A percentile compares a stretch with the other conserved stretches of the same genome.
Conservation (phyloP, 2,329 filamentous ascomycete species). For the Aspergillus amoenus region DNA sequence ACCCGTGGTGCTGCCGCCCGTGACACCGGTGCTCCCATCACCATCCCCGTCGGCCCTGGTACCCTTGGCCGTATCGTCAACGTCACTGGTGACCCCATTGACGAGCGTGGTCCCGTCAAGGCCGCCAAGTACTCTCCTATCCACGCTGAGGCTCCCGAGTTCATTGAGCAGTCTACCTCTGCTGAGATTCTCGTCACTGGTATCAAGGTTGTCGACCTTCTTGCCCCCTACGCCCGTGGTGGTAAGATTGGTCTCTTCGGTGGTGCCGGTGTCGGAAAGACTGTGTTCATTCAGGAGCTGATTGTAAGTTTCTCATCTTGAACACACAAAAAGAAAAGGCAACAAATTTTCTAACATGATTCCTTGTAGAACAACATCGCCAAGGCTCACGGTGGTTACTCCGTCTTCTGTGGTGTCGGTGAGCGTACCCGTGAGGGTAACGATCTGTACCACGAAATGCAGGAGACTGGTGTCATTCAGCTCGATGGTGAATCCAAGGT, state of each 20-base stretch:
- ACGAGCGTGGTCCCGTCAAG: slow-evolving; percentile 99
- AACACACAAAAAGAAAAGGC: not conserved
- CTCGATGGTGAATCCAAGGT: slow-evolving; percentile 99
- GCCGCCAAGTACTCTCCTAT: slow-evolving; percentile 82
- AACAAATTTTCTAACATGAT: not conserved
- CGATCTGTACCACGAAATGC: slow-evolving; percentile 99
- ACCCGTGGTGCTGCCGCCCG: slow-evolving; percentile 81
- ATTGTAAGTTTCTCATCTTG: slow-evolving; percentile 60
- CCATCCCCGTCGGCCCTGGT: slow-evolving; percentile 87
- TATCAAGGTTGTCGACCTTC: slow-evolving; percentile 99
- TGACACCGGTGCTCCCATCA: slow-evolving; percentile 94
- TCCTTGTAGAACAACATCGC: slow-evolving; percentile 88
- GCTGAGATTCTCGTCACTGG: slow-evolving; percentile 97
- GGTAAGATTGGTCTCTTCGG: slow-evolving; percentile 99
- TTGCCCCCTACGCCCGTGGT: slow-evolving; percentile 99
- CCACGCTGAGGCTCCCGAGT: slow-evolving; percentile 88
- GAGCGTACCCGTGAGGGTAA: slow-evolving; percentile 99
- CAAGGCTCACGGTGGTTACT: slow-evolving; percentile 99
- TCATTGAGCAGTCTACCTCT: slow-evolving; percentile 92
- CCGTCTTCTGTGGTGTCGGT: slow-evolving; percentile 99
- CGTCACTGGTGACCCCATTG: slow-evolving; percentile 99
- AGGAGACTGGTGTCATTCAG: slow-evolving; percentile 99
- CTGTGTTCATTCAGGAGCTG: slow-evolving; percentile 99
- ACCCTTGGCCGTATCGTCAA: slow-evolving; percentile 99
- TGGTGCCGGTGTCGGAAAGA: slow-evolving; percentile 99